Evolutionary conservation across 2,329 filamentous ascomycete genomes (phyloP), one percentile per base, ranked within the genome.

Genomic region (Aspergillus cejpii): DNA sequence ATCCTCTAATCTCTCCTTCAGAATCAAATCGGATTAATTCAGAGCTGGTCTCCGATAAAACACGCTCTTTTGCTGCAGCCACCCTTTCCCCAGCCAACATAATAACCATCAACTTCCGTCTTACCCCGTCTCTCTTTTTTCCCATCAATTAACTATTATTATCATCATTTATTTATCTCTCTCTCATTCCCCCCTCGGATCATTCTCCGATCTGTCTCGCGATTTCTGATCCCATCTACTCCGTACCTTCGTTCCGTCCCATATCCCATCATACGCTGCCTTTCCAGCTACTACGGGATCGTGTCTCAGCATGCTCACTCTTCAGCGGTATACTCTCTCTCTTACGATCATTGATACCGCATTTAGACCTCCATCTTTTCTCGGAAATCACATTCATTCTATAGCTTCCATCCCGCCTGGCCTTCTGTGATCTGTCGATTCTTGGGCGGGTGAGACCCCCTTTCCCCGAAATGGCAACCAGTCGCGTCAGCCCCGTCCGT

Each of bases 271-370:
- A 27, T 11, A 21, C 43, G 8, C 26, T 36, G 6, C 17, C 38
- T 24, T 63, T 27, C 33, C 37, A 19, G 43, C 58, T 44, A 44
- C 38, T 42, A 51, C 46, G 48, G 49, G 48, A 58, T 48, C 56
- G 53, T 56, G 54, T 56, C 60, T 57, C 63, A 65, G 63, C 61
- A 65, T 65, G 63, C 61, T 58, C 56, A 47, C 51, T 63, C 56
- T 55, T 58, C 60, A 60, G 52, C 48, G 40, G 41, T 55, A 51
- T 49, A 50, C 56, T 48, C 51, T 58, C 47, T 55, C 54, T 52
- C 45, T 51, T 45, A 59, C 48, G 20, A 33, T 53, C 10, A 34
- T 49, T 47, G 49, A 55, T 51, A 51, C 54, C 44, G 49, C 53
- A 37, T 52, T 51, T 49, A 60, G 58, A 58, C 57, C 61, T 50